Evolutionary conservation across 257 asterid genomes (phyloP), one percentile per base, ranked within the genome.

Genomic region (Solanum piurae): DNA sequence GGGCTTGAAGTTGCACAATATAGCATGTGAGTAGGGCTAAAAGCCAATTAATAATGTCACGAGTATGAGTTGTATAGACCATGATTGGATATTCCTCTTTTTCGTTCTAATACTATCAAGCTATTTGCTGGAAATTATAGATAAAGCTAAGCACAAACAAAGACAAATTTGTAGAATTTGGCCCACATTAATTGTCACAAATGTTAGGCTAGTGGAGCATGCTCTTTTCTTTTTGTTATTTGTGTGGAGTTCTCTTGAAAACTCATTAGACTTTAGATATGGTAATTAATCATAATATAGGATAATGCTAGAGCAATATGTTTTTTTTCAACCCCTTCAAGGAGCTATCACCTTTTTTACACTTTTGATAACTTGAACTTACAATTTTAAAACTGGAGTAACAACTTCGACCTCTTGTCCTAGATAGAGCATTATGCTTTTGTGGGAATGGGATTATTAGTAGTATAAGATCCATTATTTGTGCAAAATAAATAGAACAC

Each of bases 21-120:
- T 79, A 80, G 87, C 87, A 85, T 66, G 87, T 85, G 87, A 85
- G 80, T 66, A 66, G 87, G 87, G 66, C 64, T 62, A 52, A 66
- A 60, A 21, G n/a, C 62, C 87, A 85, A 85, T 85, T 27, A 71
- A 85, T 68, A 77, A 66, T 85, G 52, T 71, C 87, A 66, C 29
- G 3, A 29, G 37, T 68, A 66, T 85, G 82, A 85, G 87, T 85
- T 85, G 87, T 85, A 38, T 40, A 80, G 18, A 64, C 62, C 64
- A 37, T 66, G 79, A 66, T 38, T 66, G 42, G 37, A 71, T 37
- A 36, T 71, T 40, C 87, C 82, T 29, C 68, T 46, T 80, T 80
- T 80, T 16, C 37, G 20, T 46, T 44, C 18, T 25, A 42, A 14
- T 27, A 14, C 4, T 38, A 77, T 77, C 38, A 42, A 77, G 2